phyloP scores from a whole-genome alignment of 768 basidiomycete species.

The Nidularia pulvinata region DNA sequence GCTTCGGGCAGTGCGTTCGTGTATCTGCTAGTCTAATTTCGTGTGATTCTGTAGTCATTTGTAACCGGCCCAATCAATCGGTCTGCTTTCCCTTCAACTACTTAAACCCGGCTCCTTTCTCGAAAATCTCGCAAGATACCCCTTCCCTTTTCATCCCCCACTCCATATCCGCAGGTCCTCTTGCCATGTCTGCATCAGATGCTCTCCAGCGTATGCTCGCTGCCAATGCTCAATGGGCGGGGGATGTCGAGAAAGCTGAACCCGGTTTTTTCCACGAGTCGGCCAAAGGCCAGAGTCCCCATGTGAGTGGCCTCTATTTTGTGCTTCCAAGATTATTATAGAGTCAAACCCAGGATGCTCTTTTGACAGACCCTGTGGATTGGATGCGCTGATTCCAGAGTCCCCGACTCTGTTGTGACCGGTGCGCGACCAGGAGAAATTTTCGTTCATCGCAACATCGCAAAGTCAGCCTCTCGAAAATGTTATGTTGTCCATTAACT shows the following conservation, averaged over 20 bases:
- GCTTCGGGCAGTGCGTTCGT: too few relatives aligned
- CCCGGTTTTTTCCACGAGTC: conserved; percentile 63
- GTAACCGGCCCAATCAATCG: background rate
- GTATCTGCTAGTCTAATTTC: too few relatives aligned
- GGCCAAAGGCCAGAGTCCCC: conserved; percentile 66
- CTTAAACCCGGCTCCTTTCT: background rate
- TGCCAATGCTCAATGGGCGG: conserved; percentile 72
- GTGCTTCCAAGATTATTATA: conserved; percentile 5
- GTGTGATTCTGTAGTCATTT: too few relatives aligned
- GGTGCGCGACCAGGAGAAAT: conserved; percentile 74
- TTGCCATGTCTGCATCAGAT: conserved; percentile 12
- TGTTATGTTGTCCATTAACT: conserved; percentile 3
- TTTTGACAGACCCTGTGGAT: conserved; percentile 67
- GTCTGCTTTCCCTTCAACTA: background rate
- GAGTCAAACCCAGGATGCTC: conserved; percentile 1
- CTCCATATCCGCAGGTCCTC: conserved; percentile 7
- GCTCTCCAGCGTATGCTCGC: conserved; percentile 28
- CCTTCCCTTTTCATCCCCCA: background rate
- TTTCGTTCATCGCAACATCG: conserved; percentile 87
- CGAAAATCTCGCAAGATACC: conserved; percentile 10
- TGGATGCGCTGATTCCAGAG: conserved; percentile 84
- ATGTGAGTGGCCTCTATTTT: conserved; percentile 36
- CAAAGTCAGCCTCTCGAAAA: conserved; percentile 56
- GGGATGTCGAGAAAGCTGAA: conserved; percentile 49
- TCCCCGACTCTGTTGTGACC: conserved; percentile 77